phyloP scores from a whole-genome alignment of 345 rosid species.

The Xanthoceras sorbifolium region DNA sequence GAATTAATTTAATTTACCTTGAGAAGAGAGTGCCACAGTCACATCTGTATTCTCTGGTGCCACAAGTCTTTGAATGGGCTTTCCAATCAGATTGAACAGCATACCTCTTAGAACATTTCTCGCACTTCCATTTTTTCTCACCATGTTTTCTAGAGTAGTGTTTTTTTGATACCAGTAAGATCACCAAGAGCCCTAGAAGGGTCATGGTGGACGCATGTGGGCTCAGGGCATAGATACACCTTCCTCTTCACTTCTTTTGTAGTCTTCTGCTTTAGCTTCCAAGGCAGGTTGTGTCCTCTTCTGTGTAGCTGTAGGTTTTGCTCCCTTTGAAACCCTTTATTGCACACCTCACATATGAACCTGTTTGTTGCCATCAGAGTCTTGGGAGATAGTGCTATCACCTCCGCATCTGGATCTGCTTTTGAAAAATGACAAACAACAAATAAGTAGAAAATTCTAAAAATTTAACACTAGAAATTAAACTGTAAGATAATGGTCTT shows the following conservation, averaged over 20 bases:
- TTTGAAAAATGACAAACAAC: constrained; percentile 15
- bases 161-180: constrained; percentile 81
- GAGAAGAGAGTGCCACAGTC: constrained; percentile 88
- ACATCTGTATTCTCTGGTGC: constrained; percentile 76
- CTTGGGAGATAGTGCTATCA: constrained; percentile 84
- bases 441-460: constrained; percentile 19
- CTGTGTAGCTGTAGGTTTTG: constrained; percentile 84
- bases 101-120: constrained; percentile 71
- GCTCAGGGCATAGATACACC: constrained; percentile 84
- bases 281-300: constrained; percentile 88
- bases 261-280: constrained; percentile 77
- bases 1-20: constrained; percentile 39
- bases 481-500: not conserved
- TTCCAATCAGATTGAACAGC: constrained; percentile 92
- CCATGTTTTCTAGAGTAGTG: constrained; percentile 82
- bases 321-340: constrained; percentile 85
- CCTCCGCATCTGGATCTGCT: constrained; percentile 85
- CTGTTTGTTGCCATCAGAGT: constrained; percentile 87
- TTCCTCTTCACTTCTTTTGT: constrained; percentile 77
- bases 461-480: constrained; percentile 1
- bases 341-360: constrained; percentile 87
- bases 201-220: constrained; percentile 86
- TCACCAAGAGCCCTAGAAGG: constrained; percentile 84
- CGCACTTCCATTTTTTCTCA: constrained; percentile 88
- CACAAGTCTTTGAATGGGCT: constrained; percentile 84